Evolutionary conservation across 305 asterid genomes (phyloP).

Genomic region (Solanum aculeatissimum): DNA sequence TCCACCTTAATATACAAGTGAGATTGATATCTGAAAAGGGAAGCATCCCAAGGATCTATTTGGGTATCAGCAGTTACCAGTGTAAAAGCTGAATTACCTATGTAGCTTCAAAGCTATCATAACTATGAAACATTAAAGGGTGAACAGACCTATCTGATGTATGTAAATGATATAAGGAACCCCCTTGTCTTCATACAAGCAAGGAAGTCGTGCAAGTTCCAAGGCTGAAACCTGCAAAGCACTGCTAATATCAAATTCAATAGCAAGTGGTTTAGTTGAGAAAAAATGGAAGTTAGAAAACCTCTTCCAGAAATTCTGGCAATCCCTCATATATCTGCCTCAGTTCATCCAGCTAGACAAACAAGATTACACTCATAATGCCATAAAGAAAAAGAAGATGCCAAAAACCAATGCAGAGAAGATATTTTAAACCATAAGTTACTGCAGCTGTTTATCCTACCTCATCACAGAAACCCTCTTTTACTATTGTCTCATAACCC

Average conservation of each 20-base stretch:
- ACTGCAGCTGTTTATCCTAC: constrained; percentile 15
- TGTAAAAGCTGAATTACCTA: constrained; percentile 1
- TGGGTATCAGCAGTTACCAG: background rate
- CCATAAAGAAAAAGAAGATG: constrained; percentile 11
- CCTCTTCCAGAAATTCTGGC: constrained; percentile 97
- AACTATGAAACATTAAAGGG: background rate
- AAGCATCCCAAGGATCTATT: constrained; percentile 2
- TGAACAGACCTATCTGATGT: constrained; percentile 79
- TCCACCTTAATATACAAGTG: background rate
- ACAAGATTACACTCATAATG: background rate
- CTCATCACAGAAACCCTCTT: constrained; percentile 92
- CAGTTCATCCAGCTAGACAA: constrained; percentile 88
- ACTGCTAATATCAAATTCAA: background rate
- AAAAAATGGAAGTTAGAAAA: constrained; percentile 21
- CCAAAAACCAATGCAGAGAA: constrained; percentile 7
- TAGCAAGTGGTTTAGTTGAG: background rate
- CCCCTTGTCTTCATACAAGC: constrained; percentile 41
- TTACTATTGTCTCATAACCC: constrained; percentile 81
- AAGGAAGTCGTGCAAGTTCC: constrained; percentile 84
- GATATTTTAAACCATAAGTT: background rate
- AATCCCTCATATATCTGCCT: constrained; percentile 94
- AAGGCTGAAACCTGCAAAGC: constrained; percentile 51
- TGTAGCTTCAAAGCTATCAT: background rate
- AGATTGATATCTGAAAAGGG: background rate
- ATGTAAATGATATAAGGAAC: constrained; percentile 76